Conservation (phyloP, 2,329 filamentous ascomycete species). For the Paramyrothecium sp. region DNA sequence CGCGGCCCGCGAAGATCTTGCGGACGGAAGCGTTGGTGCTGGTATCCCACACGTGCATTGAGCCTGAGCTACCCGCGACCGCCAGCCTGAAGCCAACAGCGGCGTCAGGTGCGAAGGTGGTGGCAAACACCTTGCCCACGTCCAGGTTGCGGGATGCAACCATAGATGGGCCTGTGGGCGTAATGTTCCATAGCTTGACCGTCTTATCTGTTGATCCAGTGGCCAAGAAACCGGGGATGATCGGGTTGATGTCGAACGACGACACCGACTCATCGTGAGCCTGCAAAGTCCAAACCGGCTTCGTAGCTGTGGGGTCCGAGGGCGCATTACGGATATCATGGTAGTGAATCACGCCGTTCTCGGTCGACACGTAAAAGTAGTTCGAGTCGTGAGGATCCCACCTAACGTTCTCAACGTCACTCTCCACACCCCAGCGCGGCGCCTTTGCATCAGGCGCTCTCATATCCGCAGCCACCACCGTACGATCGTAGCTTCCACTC, state of each 20-base stretch:
- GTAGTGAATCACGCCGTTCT: conserved; percentile 88
- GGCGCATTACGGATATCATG: conserved; percentile 82
- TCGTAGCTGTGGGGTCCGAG: conserved; percentile 69
- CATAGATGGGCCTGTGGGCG: conserved; percentile 77
- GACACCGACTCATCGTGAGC: conserved; percentile 92
- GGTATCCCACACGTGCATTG: conserved; percentile 94
- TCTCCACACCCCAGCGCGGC: conserved; percentile 89
- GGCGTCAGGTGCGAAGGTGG: conserved; percentile 83
- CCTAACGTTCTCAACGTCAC: conserved; percentile 86
- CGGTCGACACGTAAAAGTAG: conserved; percentile 93
- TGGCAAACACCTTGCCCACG: conserved; percentile 91
- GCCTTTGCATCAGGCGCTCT: conserved; percentile 80
- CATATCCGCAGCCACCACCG: conserved; percentile 94
- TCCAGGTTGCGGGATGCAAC: conserved; percentile 90
- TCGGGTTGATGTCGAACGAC: conserved; percentile 86
- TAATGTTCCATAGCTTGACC: conserved; percentile 95
- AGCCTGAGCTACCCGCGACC: conserved; percentile 91
- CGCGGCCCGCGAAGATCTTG: conserved; percentile 72
- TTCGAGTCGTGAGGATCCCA: conserved; percentile 95
- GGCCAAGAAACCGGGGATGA: conserved; percentile 88
- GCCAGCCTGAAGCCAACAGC: conserved; percentile 91
- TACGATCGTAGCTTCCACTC: conserved; percentile 93
- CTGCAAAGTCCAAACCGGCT: conserved; percentile 91
- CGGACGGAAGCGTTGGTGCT: conserved; percentile 87
- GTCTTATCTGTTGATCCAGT: conserved; percentile 93